Evolutionary conservation across 2,329 filamentous ascomycete species (phyloP), one percentile per base, ranked within the genome.

Genomic region (Aspergillus felis): DNA sequence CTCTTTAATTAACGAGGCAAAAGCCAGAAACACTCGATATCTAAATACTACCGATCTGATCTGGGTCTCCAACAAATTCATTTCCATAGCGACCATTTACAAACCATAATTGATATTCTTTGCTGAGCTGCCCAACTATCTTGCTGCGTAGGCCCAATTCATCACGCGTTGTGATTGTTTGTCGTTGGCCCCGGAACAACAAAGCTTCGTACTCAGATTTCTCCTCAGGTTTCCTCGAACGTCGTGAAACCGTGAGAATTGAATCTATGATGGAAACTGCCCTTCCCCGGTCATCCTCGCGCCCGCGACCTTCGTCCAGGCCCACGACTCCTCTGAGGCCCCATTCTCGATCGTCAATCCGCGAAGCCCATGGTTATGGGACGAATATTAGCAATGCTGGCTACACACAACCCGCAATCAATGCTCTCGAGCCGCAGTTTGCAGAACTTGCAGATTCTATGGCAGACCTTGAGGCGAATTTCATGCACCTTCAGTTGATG

Each of bases 401-500:
- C 53, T 70, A 72, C 75, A 78, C 71, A 70, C 83, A 63, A 78
- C 91, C 92, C 6, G 74, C 75, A 0, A 85, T 97, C 59, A 91
- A 93, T 65, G 78, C 83, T 2, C 87, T 97, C 57, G 92, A 97
- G 71, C 91, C 92, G 0, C 88, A 90, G 14, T 97, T 99, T 74
- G 91, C 91, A 14, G 94, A 99, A 77, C 82, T 99, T 1, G 89
- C 91, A 9, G 94, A 99, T 74, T 89, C 90, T 57, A 92, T 97
- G 85, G 91, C 92, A 25, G 94, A 97, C 68, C 84, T 99, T 9
- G 94, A 99, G 79, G 91, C 92, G 59, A 97, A 99, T 74, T 92
- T 97, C 80, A 91, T 96, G 88, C 92, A 97, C 72, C 87, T 99
- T 64, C 93, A 97, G 74, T 79, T 97, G 61, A 95, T 99, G 87